Base-by-base conservation (phyloP, 805 yeast genomes). In the Pichia deserticola region DNA sequence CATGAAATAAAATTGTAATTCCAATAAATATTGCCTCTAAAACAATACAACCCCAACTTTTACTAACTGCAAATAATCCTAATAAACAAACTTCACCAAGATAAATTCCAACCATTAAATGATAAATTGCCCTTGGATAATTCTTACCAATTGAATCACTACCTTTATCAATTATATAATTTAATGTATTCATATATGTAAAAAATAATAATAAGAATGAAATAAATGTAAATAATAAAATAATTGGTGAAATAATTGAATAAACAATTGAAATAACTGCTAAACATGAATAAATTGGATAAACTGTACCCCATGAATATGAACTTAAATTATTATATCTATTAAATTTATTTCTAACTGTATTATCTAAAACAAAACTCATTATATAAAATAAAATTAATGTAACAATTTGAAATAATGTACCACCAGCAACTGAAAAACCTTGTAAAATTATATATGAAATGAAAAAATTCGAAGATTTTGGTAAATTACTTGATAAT, bases 31-130 rank as follows among this genome's bases (percentile, higher is more conserved):
- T 73, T 1, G 80, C 82, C 64, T 86, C 87, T 48, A 92, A 68
- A 4, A 83, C 86, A 55, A 89, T 75, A 36, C 97, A 95, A 42
- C 97, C 98, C 97, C 97, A 92, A 40, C 95, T 85, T 73, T 88
- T 88, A 53, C 95, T 89, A 49, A 92, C 95, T 15, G 80, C 86
- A 63, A 89, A 90, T 49, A 93, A 67, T 49, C 97, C 97, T 48
- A 93, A 64, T 54, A 93, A 59, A 72, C 96, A 88, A 27, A 89
- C 68, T 67, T 92, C 90, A 38, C 96, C 96, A 42, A 92, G 65
- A 65, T 92, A 92, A 41, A 93, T 66, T 51, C 99, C 99, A 37
- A 83, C 82, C 63, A 92, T 76, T 0, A 95, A 84, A 69, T 92
- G 97, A 72, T 81, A 86, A 47, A 92, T 66, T 2, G 97, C 97